Base-by-base conservation (phyloP, 208 protist genomes). In the Acanthamoeba royreba region DNA sequence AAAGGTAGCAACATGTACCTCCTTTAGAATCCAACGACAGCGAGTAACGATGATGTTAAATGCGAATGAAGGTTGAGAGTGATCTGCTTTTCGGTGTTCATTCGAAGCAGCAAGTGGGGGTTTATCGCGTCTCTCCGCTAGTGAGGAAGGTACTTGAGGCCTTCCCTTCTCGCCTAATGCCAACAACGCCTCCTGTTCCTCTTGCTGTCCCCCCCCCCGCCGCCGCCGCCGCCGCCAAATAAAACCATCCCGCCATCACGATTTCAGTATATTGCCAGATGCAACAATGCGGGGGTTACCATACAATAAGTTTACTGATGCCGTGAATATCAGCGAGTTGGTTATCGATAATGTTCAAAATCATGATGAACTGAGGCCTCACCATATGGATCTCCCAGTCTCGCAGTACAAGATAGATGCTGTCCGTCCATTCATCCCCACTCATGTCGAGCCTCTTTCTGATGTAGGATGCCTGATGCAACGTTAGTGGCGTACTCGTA, bases 271-370 rank as follows among this genome's bases (percentile, higher is more conserved):
- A 49, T 45, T 13, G 72, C 22, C 17, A 4, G 19, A 33, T 11
- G 33, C 43, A n/a, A 33, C 42, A 28, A 35, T 35, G 46, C 15
- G 35, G n/a, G 35, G 72, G 74, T 22, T 7, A 28, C 46, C 83
- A 31, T 90, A 90, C 83, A 40, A 90, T 90, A 25, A 90, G 46
- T 66, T 55, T 90, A 33, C 83, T 31, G 33, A 90, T 66, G 47
- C 28, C 52, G 53, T 90, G 83, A 49, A 90, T 90, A 45, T 90
- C 83, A 28, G 83, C 83, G 33, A 90, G 83, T 45, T 90, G 83
- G 33, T 90, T 90, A 8, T 90, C 83, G 35, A 90, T 69, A 33
- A 90, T 55, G 52, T 90, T 90, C 15, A 90, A 40, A 28, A 90
- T 55, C 83, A 90, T 90, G 33, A 90, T 66, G 19, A 90, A 90